phyloP scores from a whole-genome alignment of 805 yeast species.

The Blastobotrys americana region DNA sequence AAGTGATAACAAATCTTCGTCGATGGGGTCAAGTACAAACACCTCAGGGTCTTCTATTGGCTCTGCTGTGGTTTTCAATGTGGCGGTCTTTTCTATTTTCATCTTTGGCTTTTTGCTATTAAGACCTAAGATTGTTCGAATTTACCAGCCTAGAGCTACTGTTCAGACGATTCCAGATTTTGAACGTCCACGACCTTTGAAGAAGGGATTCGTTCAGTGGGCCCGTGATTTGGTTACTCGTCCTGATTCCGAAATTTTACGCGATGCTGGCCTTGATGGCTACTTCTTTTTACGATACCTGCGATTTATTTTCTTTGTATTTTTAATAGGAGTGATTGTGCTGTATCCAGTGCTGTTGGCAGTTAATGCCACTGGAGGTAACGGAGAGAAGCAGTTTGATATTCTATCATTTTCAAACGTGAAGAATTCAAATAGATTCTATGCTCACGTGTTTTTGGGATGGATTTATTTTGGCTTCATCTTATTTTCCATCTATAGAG shows the following conservation, averaged over 20 bases:
- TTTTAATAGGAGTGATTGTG: slow-evolving; percentile 47
- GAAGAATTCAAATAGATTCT: slow-evolving; percentile 52
- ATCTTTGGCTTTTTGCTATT: slow-evolving; percentile 55
- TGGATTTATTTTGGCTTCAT: slow-evolving; percentile 72
- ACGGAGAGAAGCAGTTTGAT: slow-evolving; percentile 59
- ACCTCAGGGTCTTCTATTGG: slow-evolving; percentile 70
- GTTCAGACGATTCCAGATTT: slow-evolving; percentile 44
- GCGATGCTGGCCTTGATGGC: slow-evolving; percentile 91
- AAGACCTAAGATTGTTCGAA: slow-evolving; percentile 59
- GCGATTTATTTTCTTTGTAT: slow-evolving; percentile 45
- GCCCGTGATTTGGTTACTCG: slow-evolving; percentile 52
- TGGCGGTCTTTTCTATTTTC: slow-evolving; percentile 57
- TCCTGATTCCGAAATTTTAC: slow-evolving; percentile 67
- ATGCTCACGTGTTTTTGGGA: slow-evolving; percentile 76
- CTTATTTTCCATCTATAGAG: slow-evolving; percentile 72
- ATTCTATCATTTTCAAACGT: slow-evolving; percentile 74
- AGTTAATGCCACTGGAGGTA: slow-evolving; percentile 59
- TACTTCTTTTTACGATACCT: slow-evolving; percentile 82
- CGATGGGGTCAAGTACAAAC: slow-evolving; percentile 6
- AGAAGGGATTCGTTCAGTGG: slow-evolving; percentile 68
- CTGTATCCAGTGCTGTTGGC: slow-evolving; percentile 72
- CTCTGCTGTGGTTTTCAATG: slow-evolving; percentile 63
- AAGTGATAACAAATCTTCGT: neutral
- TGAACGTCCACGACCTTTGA: slow-evolving; percentile 60
- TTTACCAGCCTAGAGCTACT: slow-evolving; percentile 77